phyloP scores from a whole-genome alignment of 768 basidiomycete genomes.

The Lactarius tabidus region DNA sequence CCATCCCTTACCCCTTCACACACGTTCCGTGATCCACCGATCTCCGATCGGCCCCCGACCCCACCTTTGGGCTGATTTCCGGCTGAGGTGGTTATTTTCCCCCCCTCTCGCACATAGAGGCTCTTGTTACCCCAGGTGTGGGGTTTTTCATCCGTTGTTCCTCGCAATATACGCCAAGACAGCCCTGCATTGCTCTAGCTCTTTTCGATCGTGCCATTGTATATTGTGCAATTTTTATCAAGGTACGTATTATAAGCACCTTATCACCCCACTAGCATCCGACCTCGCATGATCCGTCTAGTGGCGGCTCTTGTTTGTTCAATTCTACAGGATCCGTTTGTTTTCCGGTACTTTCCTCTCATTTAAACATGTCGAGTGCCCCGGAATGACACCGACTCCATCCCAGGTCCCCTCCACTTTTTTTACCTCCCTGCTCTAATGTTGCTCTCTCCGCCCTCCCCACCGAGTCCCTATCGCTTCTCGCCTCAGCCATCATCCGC shows the following conservation, averaged over 20 bases:
- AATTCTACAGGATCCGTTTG: neutral
- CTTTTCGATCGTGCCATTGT: conserved; percentile 9
- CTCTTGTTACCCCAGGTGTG: neutral
- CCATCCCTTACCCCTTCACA: neutral
- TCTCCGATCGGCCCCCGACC: neutral
- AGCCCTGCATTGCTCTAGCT: neutral
- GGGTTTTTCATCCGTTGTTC: neutral
- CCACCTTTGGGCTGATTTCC: neutral
- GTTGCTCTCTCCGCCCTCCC: conserved; percentile 23
- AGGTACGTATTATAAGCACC: conserved; percentile 3
- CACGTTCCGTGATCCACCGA: neutral
- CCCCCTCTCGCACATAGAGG: neutral
- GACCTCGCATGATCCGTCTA: neutral
- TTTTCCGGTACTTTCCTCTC: neutral
- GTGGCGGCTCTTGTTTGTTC: neutral
- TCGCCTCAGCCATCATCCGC: conserved; percentile 6
- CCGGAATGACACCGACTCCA: neutral
- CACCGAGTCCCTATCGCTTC: conserved; percentile 15
- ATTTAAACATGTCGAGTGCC: neutral
- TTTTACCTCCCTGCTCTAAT: conserved; percentile 15
- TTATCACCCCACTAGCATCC: neutral
- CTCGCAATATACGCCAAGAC: neutral
- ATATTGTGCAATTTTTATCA: conserved; percentile 4
- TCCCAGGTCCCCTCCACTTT: neutral
- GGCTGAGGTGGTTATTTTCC: neutral